Evolutionary conservation across 306 rosid genomes (phyloP).

Genomic region (Psophocarpus tetragonolobus): DNA sequence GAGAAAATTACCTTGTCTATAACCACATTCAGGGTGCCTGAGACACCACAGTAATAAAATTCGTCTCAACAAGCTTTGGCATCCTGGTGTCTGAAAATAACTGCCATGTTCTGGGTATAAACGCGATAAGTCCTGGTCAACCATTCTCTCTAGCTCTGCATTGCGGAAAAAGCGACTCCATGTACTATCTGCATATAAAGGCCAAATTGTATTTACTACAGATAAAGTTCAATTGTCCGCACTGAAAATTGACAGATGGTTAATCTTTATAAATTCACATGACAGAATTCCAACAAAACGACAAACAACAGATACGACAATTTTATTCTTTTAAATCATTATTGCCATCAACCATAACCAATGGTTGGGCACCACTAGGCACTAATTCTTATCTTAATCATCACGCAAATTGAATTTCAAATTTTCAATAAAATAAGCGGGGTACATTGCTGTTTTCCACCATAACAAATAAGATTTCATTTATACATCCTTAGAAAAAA

Average conservation of each 20-base stretch:
- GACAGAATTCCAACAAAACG: not conserved
- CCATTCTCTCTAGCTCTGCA: constrained; percentile 96
- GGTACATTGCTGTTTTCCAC: not conserved
- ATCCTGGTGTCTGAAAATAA: constrained; percentile 91
- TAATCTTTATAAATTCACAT: not conserved
- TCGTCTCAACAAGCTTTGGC: constrained; percentile 94
- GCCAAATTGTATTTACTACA: constrained; percentile 27
- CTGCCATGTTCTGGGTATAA: constrained; percentile 93
- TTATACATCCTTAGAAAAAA: not conserved
- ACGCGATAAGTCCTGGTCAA: constrained; percentile 95
- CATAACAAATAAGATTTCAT: not conserved
- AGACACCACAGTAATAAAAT: constrained; percentile 96
- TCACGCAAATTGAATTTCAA: constrained; percentile 4
- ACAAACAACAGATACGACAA: not conserved
- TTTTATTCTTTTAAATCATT: not conserved
- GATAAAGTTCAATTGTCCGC: constrained; percentile 7
- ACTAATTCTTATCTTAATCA: not conserved
- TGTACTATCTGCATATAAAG: constrained; percentile 74
- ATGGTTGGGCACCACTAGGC: not conserved
- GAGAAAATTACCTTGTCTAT: constrained; percentile 77
- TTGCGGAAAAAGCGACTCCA: constrained; percentile 97
- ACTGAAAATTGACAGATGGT: not conserved
- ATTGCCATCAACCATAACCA: not conserved
- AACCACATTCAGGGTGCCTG: constrained; percentile 85
- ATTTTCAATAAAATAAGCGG: constrained; percentile 4